Evolutionary conservation across 495 filamentous ascomycete genomes (phyloP), one percentile per base, ranked within the genome.

Genomic region (Talaromyces stipitatus): DNA sequence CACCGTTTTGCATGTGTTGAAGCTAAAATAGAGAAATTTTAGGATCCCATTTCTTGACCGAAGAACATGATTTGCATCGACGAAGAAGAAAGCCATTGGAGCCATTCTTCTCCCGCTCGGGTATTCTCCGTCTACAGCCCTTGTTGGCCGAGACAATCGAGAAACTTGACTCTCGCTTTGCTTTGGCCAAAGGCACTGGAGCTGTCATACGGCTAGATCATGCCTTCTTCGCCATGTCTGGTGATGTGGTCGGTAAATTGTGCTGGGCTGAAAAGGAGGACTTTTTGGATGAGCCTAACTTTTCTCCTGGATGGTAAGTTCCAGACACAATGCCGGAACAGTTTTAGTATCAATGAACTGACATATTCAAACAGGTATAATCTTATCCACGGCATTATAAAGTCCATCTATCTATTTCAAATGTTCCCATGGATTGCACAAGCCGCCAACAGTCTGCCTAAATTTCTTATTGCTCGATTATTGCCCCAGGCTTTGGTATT

Each of bases 161-260:
- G 41, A 73, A 70, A 53, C 55, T 80, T 0, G 69, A 65, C 30
- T 16, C 58, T 3, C 64, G 67, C 4, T 47, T 80, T 16, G 30
- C 64, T 9, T 62, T 69, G 0, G 70, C 60, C 54, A 62, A 61
- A 43, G 64, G 63, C 14, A 65, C 59, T 18, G 59, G 66, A 0
- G 43, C 55, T 12, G 62, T 67, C 0, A 38, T 78, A 7, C 66
- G 66, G 29, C 36, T 78, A 5, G 62, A 71, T 27, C 62, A 74
- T 58, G 71, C 70, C 0, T 72, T 67, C 38, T 66, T 62, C 32
- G 62, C 61, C 4, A 74, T 70, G 36, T 64, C 76, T 2, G 72
- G 64, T 2, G 75, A 78, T 52, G 68, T 77, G 4, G 64, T 79
- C 3, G 64, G 61, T 20, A 66, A 74, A 36, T 73, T 76, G 30